phyloP scores from a whole-genome alignment of 2,329 filamentous ascomycete genomes.

The Phoma sp. region DNA sequence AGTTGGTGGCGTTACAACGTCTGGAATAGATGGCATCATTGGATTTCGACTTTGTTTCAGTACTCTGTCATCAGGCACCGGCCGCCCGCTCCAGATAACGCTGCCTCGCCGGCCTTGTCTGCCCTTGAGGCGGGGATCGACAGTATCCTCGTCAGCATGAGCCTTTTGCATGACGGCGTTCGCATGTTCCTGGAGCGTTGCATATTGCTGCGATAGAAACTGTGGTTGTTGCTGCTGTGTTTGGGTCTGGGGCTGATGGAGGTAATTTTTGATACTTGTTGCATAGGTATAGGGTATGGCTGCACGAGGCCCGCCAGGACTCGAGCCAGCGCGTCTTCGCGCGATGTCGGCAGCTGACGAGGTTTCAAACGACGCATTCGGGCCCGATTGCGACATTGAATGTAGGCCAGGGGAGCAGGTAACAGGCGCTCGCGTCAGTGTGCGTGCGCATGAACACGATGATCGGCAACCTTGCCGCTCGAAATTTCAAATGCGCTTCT shows the following conservation, averaged over 20 bases:
- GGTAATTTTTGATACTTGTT: not conserved
- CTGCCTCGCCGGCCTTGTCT: conserved; percentile 35
- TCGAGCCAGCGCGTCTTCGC: conserved; percentile 4
- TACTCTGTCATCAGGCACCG: conserved; percentile 8
- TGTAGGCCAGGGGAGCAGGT: conserved; percentile 13
- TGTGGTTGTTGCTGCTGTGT: conserved; percentile 7
- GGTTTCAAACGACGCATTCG: conserved; percentile 12
- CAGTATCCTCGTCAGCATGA: conserved; percentile 4
- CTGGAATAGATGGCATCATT: conserved; percentile 18
- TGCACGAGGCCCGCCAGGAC: conserved; percentile 1
- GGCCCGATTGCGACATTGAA: conserved; percentile 23
- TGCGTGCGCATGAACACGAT: conserved; percentile 19
- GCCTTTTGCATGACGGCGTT: conserved; percentile 15
- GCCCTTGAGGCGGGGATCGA: conserved; percentile 24
- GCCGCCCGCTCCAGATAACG: conserved; percentile 29
- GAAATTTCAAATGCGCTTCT: not conserved
- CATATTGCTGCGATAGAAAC: conserved; percentile 24
- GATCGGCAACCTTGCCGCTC: conserved; percentile 8
- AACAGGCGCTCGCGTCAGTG: conserved; percentile 17
- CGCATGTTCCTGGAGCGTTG: conserved; percentile 37
- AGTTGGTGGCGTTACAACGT: conserved; percentile 23
- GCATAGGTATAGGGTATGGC: conserved; percentile 11
- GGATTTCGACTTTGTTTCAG: conserved; percentile 16
- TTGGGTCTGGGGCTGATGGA: conserved; percentile 11
- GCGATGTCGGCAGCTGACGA: conserved; percentile 6